A percentile compares a stretch with the other conserved stretches of the same genome.
phyloP scores from a whole-genome alignment of 2,329 filamentous ascomycete species.

The Fusarium albosuccineum region DNA sequence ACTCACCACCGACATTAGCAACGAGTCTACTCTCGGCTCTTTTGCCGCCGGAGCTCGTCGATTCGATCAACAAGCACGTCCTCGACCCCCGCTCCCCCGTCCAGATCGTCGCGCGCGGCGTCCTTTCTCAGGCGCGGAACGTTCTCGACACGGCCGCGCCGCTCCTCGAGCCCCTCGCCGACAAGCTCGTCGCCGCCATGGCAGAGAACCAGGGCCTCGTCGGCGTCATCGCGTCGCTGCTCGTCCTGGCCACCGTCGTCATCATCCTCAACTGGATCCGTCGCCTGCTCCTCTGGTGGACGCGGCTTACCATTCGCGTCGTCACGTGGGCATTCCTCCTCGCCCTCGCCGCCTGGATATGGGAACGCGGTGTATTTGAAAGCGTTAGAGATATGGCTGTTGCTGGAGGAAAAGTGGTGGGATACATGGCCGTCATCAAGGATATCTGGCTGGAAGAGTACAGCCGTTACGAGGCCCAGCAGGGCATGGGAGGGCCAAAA shows the following conservation, averaged over 20 bases:
- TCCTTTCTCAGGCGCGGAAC: constrained; percentile 47
- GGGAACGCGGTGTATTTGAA: constrained; percentile 74
- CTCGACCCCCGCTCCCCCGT: constrained; percentile 61
- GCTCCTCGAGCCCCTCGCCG: constrained; percentile 58
- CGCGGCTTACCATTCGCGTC: constrained; percentile 73
- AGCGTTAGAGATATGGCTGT: constrained; percentile 70
- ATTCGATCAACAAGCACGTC: constrained; percentile 61
- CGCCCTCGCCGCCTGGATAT: constrained; percentile 67
- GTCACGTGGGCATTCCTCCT: constrained; percentile 74
- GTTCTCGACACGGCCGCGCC: constrained; percentile 54
- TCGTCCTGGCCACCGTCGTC: constrained; percentile 65
- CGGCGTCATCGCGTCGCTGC: constrained; percentile 50
- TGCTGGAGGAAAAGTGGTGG: constrained; percentile 58
- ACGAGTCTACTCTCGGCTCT: constrained; percentile 55
- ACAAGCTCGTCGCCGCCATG: constrained; percentile 53
- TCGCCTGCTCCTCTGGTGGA: constrained; percentile 81
- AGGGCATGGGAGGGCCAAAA: constrained; percentile 44
- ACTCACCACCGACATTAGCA: constrained; percentile 46
- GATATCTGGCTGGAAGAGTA: constrained; percentile 71
- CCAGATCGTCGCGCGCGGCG: constrained; percentile 55
- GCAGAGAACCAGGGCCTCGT: constrained; percentile 52
- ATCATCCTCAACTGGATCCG: constrained; percentile 79
- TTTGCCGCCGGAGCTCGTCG: constrained; percentile 60
- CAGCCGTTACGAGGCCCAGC: constrained; percentile 66
- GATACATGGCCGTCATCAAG: constrained; percentile 62